Percentiles rank a stretch among this genome's conserved stretches.
Evolutionary conservation across 768 basidiomycete species (phyloP).

Genomic region (Clavaria fumosa): DNA sequence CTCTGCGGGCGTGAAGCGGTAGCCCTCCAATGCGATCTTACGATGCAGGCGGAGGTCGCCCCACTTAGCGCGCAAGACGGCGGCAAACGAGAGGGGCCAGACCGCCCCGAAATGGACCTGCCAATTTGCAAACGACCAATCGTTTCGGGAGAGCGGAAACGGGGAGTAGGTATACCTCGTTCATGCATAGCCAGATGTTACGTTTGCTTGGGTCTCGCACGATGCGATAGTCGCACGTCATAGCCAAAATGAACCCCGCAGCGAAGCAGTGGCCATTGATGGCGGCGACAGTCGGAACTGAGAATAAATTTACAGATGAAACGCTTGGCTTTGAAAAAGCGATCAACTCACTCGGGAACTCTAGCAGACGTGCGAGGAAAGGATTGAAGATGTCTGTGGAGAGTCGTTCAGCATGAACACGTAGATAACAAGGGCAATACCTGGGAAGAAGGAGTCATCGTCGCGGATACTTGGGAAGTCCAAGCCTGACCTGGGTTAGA

Average conservation of each 20-base stretch:
- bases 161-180: slow-evolving; percentile 40
- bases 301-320: neutral
- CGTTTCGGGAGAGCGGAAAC: neutral
- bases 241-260: slow-evolving; percentile 61
- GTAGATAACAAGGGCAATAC: no score
- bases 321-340: no score
- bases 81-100: slow-evolving; percentile 58
- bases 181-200: slow-evolving; percentile 84
- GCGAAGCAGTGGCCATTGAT: slow-evolving; percentile 83
- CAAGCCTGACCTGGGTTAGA: slow-evolving; percentile 30
- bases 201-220: slow-evolving; percentile 72
- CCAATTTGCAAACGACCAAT: slow-evolving; percentile 1
- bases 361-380: slow-evolving; percentile 47
- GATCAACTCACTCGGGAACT: slow-evolving; percentile 51
- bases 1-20: slow-evolving; percentile 62
- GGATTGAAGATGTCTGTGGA: slow-evolving; percentile 58
- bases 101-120: slow-evolving; percentile 73
- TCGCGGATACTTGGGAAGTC: slow-evolving; percentile 37
- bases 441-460: slow-evolving; percentile 49
- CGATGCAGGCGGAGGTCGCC: slow-evolving; percentile 42
- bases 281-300: slow-evolving; percentile 67
- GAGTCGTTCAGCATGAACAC: no score
- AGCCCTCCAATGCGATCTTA: slow-evolving; percentile 66
- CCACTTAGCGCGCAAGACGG: slow-evolving; percentile 49
- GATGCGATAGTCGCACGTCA: slow-evolving; percentile 78